Evolutionary conservation across 805 yeast species (phyloP), one percentile per base, ranked within the genome.

Genomic region (Metahyphopichia silvanorum): DNA sequence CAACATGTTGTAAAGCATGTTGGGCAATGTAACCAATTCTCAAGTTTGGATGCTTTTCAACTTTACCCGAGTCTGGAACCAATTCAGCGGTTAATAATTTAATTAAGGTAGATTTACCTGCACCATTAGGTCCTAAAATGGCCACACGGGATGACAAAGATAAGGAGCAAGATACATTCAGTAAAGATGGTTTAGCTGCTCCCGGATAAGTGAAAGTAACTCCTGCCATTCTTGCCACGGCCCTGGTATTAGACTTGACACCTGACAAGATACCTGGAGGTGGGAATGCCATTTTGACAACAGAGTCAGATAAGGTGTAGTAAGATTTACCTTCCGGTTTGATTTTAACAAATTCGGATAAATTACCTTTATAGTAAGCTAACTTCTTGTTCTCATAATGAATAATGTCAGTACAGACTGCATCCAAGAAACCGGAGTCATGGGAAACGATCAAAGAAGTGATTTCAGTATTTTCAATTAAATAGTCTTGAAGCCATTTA

Each of bases 1-100:
- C 95, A 39, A 91, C 98, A 55, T 91, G 98, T 64, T 88, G 96
- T 57, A 91, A 77, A 21, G 98, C 98, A 53, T 91, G 98, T 71
- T 91, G 98, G 14, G 98, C 98, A 70, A 91, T 93, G 69, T 91
- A 91, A 39, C 98, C 98, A 50, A 91, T 87, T 73, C 98, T 88
- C 66, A 93, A 74, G 65, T 91, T 91, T 44, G 98, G 98, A 69
- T 91, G 98, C 63, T 93, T 93, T 69, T 93, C 97, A 36, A 91
- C 96, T 40, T 78, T 81, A 53, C 98, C 98, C 38, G 66, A 74
- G 42, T 78, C 74, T 15, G 98, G 96, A 35, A 85, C 76, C 37
- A 87, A 70, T 63, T 91, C 98, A 44, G 86, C 98, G 7, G 98
- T 93, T 47, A 91, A 73, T 34, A 93, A 71, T 63, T 91, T 91